phyloP scores from a whole-genome alignment of 2,329 filamentous ascomycete genomes.

The Penicillium occitanis region DNA sequence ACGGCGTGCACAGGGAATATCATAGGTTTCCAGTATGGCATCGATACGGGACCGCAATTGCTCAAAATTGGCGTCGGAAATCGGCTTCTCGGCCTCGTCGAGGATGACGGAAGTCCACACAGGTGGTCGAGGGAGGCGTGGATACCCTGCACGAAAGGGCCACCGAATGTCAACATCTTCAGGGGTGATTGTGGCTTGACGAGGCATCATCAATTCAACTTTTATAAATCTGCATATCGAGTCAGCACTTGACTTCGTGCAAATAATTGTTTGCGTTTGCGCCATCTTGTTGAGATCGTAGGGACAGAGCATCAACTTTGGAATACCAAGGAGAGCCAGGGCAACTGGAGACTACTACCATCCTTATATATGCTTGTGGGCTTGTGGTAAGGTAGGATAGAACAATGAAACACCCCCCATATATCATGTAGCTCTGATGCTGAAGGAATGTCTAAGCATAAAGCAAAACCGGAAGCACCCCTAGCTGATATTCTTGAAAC shows the following conservation, averaged over 20 bases:
- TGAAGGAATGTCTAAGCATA: not conserved
- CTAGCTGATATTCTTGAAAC: too few species aligned
- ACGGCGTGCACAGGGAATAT: not conserved
- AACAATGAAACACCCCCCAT: slow-evolving; percentile 1
- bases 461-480: not conserved
- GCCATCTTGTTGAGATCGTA: slow-evolving; percentile 1
- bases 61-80: slow-evolving; percentile 3
- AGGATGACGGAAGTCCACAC: not conserved
- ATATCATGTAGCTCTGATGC: not conserved
- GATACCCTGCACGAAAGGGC: slow-evolving; percentile 18
- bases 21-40: slow-evolving; percentile 1
- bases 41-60: not conserved
- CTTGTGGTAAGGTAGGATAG: not conserved
- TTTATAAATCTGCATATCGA: not conserved
- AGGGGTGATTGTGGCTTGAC: not conserved
- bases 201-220: not conserved
- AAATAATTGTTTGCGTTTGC: not conserved
- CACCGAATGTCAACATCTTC: slow-evolving; percentile 15
- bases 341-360: not conserved
- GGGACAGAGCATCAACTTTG: not conserved
- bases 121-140: slow-evolving; percentile 12
- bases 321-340: not conserved
- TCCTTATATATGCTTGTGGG: slow-evolving; percentile 1
- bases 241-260: not conserved
- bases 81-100: not conserved